phyloP scores from a whole-genome alignment of 805 yeast genomes.

The Myxozyma lipomycoides region DNA sequence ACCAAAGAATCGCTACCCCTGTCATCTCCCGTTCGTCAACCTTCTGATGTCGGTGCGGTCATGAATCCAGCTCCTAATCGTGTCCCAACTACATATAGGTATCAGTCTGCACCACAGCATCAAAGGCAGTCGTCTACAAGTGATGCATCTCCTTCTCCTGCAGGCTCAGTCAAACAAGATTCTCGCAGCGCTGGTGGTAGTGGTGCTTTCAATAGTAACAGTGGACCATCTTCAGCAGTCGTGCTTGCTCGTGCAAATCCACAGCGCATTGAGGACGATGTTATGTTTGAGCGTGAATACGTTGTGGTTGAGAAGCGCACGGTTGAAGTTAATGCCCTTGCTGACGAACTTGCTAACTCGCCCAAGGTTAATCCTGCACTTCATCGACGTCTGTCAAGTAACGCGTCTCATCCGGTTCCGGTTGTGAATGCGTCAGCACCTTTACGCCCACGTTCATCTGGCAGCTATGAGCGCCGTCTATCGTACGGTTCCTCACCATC shows the following conservation, averaged over 20 bases:
- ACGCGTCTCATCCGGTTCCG: constrained; percentile 3
- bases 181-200: neutral
- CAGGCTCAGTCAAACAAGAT: neutral
- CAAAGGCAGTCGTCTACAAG: neutral
- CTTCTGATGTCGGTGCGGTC: neutral
- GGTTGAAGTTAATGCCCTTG: constrained; percentile 91
- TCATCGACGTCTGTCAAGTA: constrained; percentile 15
- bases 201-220: neutral
- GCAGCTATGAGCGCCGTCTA: constrained; percentile 15
- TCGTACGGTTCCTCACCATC: constrained; percentile 54
- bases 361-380: constrained; percentile 10
- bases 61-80: neutral
- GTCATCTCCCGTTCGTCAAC: neutral
- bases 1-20: neutral
- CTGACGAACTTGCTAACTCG: constrained; percentile 71
- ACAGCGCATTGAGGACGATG: constrained; percentile 16
- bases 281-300: constrained; percentile 67
- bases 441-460: neutral
- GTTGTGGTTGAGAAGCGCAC: constrained; percentile 93
- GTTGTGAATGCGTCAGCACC: neutral
- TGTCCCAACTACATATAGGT: neutral
- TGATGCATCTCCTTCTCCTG: neutral
- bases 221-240: neutral
- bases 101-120: neutral
- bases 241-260: constrained; percentile 16